Percentiles rank a stretch among this genome's conserved stretches.
These are phyloP conservation scores for Alectoria sarmentosa DNA, from an alignment of 495 filamentous ascomycete genomes.

Conservation along the genomic window DNA sequence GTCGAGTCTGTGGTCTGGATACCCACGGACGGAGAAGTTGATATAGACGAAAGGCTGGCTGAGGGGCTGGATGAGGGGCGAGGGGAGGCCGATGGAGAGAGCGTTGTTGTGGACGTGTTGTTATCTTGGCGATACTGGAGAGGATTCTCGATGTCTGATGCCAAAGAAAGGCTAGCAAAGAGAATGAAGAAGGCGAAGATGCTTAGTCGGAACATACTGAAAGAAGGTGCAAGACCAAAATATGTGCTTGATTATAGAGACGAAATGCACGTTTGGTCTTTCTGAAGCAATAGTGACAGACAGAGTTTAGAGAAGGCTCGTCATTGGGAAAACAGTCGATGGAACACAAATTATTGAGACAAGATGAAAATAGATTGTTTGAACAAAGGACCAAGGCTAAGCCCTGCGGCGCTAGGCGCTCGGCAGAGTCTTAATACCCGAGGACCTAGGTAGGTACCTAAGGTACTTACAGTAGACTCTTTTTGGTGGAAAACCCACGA, in stretches of 20 bases:
- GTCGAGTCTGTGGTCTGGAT: constrained; percentile 13
- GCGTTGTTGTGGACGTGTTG: constrained; percentile 20
- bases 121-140: constrained; percentile 21
- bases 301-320: not conserved
- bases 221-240: not conserved
- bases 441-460: no score
- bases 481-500: no score
- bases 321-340: no score
- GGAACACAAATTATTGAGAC: not conserved
- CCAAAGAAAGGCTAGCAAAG: constrained; percentile 4
- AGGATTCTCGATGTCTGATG: constrained; percentile 13
- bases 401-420: constrained; percentile 1
- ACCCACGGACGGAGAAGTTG: constrained; percentile 6
- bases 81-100: constrained; percentile 21
- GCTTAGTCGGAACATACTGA: constrained; percentile 7
- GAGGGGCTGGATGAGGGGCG: constrained; percentile 25
- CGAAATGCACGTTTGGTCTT: not conserved
- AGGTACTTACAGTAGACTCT: no score
- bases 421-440: no score
- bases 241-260: not conserved
- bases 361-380: not conserved
- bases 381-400: not conserved
- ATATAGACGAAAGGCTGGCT: constrained; percentile 18
- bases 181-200: constrained; percentile 9
- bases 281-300: not conserved